Evolutionary conservation across 345 rosid genomes (phyloP).

Genomic region (Eucalyptus microcorys): DNA sequence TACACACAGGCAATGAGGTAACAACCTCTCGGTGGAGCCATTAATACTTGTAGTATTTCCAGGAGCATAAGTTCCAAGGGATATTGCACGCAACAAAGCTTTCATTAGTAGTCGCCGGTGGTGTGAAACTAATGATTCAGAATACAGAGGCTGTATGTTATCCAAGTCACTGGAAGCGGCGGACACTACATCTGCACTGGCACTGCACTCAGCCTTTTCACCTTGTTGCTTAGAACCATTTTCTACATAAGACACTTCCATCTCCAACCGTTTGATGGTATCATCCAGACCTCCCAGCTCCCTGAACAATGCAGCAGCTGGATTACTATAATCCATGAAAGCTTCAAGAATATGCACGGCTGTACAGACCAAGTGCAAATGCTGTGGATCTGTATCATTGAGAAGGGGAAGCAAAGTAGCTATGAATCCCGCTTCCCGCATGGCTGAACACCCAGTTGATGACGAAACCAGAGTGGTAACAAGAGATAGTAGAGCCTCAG

Average conservation of each 20-base stretch:
- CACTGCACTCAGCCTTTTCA: slow-evolving; percentile 35
- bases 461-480: slow-evolving; percentile 87
- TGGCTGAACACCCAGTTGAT: slow-evolving; percentile 84
- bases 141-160: slow-evolving; percentile 48
- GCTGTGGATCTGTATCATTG: slow-evolving; percentile 86
- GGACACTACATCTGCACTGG: slow-evolving; percentile 18
- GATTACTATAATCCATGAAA: slow-evolving; percentile 94
- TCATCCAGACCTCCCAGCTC: slow-evolving; percentile 97
- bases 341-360: slow-evolving; percentile 88
- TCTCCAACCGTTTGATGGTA: slow-evolving; percentile 69
- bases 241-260: slow-evolving; percentile 67
- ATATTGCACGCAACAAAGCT: slow-evolving; percentile 80
- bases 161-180: slow-evolving; percentile 41
- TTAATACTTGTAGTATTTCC: slow-evolving; percentile 69
- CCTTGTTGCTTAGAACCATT: slow-evolving; percentile 34
- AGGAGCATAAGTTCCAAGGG: slow-evolving; percentile 91
- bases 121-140: slow-evolving; percentile 78
- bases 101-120: slow-evolving; percentile 69
- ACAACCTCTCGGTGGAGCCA: slow-evolving; percentile 81
- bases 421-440: slow-evolving; percentile 93
- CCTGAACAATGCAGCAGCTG: slow-evolving; percentile 87
- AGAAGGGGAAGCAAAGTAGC: slow-evolving; percentile 89
- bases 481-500: slow-evolving; percentile 85
- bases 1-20: slow-evolving; percentile 75
- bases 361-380: slow-evolving; percentile 81